These are phyloP conservation scores for Cephaloascus fragrans DNA, from an alignment of 805 yeast genomes.

Conservation along the genomic window DNA sequence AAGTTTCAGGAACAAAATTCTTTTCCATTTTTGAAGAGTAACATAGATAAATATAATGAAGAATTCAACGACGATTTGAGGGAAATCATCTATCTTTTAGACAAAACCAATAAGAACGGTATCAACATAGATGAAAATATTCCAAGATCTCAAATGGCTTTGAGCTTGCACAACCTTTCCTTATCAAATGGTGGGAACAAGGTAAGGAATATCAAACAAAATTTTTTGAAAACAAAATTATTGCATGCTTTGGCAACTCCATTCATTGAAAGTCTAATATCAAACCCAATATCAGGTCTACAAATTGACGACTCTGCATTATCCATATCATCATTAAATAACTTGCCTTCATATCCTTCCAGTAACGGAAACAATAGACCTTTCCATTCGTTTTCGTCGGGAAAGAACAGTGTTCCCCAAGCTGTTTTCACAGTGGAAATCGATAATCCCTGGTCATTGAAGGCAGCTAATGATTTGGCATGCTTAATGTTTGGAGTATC, in stretches of 20 bases:
- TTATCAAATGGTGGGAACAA: conserved; percentile 24
- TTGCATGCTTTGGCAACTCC: conserved; percentile 63
- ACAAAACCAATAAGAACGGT: conserved; percentile 20
- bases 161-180: conserved; percentile 49
- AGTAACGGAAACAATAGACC: conserved; percentile 21
- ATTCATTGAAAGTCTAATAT: conserved; percentile 35
- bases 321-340: conserved; percentile 16
- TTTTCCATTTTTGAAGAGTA: conserved; percentile 1
- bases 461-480: conserved; percentile 84
- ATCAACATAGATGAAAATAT: conserved; percentile 14
- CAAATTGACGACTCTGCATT: conserved; percentile 13
- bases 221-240: conserved; percentile 32
- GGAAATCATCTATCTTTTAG: conserved; percentile 39
- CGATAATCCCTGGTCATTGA: conserved; percentile 68
- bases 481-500: conserved; percentile 81
- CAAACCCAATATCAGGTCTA: conserved; percentile 11
- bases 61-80: conserved; percentile 30
- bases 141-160: conserved; percentile 29
- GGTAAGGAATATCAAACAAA: conserved; percentile 23
- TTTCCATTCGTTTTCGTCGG: conserved; percentile 56
- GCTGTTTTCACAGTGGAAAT: conserved; percentile 76
- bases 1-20: conserved; percentile 15
- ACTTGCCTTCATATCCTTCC: conserved; percentile 4
- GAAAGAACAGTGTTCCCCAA: conserved; percentile 66
- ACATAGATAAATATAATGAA: conserved; percentile 5